Conservation (phyloP, 768 basidiomycete genomes). For the Mycena galericulata region DNA sequence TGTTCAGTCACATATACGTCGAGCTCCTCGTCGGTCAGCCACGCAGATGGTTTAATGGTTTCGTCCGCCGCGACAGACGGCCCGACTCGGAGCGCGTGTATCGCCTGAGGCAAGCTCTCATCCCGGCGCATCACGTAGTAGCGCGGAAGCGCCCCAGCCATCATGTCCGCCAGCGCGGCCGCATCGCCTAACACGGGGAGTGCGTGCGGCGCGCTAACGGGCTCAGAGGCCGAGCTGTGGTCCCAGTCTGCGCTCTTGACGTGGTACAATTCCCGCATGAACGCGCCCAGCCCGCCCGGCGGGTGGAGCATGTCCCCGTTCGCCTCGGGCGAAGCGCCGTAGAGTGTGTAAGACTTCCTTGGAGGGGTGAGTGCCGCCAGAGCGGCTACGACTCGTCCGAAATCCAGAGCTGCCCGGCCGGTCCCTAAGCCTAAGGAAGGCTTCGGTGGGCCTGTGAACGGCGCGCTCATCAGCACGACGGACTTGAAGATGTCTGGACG, state of each 20-base stretch:
- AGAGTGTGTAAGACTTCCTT: constrained; percentile 67
- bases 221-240: constrained; percentile 53
- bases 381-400: too few species aligned
- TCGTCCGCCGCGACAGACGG: constrained; percentile 42
- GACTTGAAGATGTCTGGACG: constrained; percentile 67
- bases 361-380: constrained; percentile 61
- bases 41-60: too few species aligned
- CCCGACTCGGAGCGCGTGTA: constrained; percentile 50
- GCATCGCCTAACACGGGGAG: too few species aligned
- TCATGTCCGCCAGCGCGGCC: constrained; percentile 45
- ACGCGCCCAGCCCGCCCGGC: constrained; percentile 57
- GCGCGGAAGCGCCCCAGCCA: constrained; percentile 60
- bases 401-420: too few species aligned
- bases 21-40: constrained; percentile 64
- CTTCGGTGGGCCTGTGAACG: constrained; percentile 60
- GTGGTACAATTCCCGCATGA: constrained; percentile 68
- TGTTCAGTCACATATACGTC: constrained; percentile 63
- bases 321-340: constrained; percentile 61
- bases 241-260: constrained; percentile 69
- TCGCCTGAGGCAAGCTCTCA: constrained; percentile 65
- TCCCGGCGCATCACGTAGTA: constrained; percentile 73
- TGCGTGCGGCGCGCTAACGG: too few species aligned
- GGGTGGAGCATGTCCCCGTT: constrained; percentile 57
- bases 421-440: constrained; percentile 20
- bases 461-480: constrained; percentile 70